A percentile compares a stretch with the other conserved stretches of the same genome.
These are phyloP conservation scores for Microdochium nivale DNA, from an alignment of 2,329 filamentous ascomycete species.

Conservation along the genomic window DNA sequence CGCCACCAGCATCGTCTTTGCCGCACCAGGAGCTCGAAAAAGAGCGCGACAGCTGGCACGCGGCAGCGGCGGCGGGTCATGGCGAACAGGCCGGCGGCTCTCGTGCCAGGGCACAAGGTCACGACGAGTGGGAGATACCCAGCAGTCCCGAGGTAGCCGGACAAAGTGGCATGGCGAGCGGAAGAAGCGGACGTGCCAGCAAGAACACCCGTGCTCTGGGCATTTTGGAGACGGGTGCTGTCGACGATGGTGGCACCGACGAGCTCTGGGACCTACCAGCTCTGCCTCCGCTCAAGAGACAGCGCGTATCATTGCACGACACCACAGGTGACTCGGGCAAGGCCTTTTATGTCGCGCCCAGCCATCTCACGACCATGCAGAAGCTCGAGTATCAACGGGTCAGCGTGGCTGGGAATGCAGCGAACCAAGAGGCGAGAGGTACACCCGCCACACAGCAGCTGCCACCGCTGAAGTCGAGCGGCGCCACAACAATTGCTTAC, in stretches of 20 bases:
- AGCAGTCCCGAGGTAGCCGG: slow-evolving; percentile 15
- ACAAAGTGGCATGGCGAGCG: slow-evolving; percentile 4
- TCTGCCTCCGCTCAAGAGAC: slow-evolving; percentile 7
- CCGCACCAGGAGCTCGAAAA: slow-evolving; percentile 5
- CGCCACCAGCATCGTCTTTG: background rate
- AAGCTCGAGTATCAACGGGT: slow-evolving; percentile 21
- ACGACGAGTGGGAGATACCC: slow-evolving; percentile 22
- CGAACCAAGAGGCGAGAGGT: background rate
- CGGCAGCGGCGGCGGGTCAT: slow-evolving; percentile 12
- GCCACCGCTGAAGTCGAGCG: slow-evolving; percentile 22
- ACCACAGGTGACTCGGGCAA: slow-evolving; percentile 8
- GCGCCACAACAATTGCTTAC: slow-evolving; percentile 20
- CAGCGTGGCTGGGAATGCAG: slow-evolving; percentile 10
- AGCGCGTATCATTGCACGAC: slow-evolving; percentile 9
- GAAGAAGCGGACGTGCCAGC: slow-evolving; percentile 7
- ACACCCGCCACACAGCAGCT: slow-evolving; percentile 1
- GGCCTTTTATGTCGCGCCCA: slow-evolving; percentile 20
- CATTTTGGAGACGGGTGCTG: background rate
- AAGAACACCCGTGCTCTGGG: slow-evolving; percentile 10
- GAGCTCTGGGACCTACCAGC: slow-evolving; percentile 2
- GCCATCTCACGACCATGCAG: slow-evolving; percentile 22
- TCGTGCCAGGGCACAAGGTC: background rate
- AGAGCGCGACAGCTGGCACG: slow-evolving; percentile 6
- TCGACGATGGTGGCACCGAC: background rate
- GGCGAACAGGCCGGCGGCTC: slow-evolving; percentile 13